phyloP scores from a whole-genome alignment of 2,329 filamentous ascomycete genomes.

The Pseudodiploospora longispora region DNA sequence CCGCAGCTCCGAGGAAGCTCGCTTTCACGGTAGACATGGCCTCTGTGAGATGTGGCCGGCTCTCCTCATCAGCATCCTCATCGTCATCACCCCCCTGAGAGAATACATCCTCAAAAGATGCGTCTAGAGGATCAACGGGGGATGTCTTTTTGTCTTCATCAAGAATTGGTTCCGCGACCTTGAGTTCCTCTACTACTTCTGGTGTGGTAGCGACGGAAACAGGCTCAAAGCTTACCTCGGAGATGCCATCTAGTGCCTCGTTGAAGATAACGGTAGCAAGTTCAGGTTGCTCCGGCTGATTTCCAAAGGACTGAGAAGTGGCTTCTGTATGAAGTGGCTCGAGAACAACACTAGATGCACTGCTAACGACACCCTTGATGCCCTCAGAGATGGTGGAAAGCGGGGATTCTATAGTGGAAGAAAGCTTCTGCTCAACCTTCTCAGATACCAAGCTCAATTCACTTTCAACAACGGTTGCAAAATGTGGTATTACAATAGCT shows the following conservation, averaged over 20 bases:
- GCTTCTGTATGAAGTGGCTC: not conserved
- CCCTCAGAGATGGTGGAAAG: not conserved
- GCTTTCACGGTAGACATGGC: slow-evolving; percentile 33
- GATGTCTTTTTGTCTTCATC: no score
- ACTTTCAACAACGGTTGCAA: no score
- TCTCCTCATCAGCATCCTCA: slow-evolving; percentile 12
- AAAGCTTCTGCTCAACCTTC: not conserved
- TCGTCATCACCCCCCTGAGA: slow-evolving; percentile 12
- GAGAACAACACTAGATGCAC: not conserved
- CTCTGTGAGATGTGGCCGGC: slow-evolving; percentile 15
- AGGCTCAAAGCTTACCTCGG: no score
- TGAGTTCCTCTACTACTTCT: no score
- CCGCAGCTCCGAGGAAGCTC: slow-evolving; percentile 42
- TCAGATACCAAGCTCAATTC: not conserved
- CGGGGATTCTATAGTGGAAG: not conserved
- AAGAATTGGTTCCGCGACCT: no score
- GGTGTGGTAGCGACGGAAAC: no score
- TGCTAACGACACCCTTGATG: not conserved
- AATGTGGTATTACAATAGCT: not conserved
- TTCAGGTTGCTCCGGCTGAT: no score
- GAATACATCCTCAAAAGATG: no score
- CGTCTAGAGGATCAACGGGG: no score
- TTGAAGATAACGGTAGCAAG: no score
- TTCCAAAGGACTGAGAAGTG: no score
- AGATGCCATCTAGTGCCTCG: no score